Evolutionary conservation across 768 basidiomycete genomes (phyloP), one percentile per base, ranked within the genome.

Genomic region (Symmetrospora coprosmae): DNA sequence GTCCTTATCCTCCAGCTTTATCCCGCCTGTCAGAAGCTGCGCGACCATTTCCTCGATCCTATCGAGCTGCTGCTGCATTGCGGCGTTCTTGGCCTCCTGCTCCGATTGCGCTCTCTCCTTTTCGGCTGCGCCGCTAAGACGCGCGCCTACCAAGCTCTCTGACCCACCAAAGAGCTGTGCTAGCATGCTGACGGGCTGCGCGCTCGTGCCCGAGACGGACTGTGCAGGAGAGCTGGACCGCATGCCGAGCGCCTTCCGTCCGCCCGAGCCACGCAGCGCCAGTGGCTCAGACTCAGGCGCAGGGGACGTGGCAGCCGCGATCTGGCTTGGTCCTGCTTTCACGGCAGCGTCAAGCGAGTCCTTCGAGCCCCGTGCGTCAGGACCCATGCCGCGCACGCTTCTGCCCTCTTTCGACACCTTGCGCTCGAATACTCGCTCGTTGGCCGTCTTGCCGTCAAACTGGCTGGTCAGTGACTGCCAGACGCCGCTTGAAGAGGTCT

Each of bases 1-100:
- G n/a, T 58, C 40, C 23, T 58, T 38, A 17, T 46, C 37, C 5
- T 58, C 55, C 2, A 46, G 25, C 7, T 40, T 25, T 8, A 58
- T 39, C 5, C 55, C 55, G 5, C 55, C 55, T 8, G 55, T 34
- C 8, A 58, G 28, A 9, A 58, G 31, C 37, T 43, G 43, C 2
- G 28, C 40, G 2, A 58, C 31, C 55, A 45, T 58, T 43, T 58
- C 43, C 40, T 58, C 55, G 5, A 58, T 58, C 16, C 37, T 58
- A n/a, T 58, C 55, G 4, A 58, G 39, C 31, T 58, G 27, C 8
- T 40, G 23, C 31, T 58, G 23, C 41, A 58, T 41, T 13, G 41
- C 28, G 23, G 43, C 19, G 25, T 45, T 31, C 41, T 38, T 7
- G 14, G 45, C 55, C 2, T 25, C 8, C 25, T 11, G 9, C 33